Conservation (phyloP, 2,329 filamentous ascomycete genomes). For the Cucurbitaria berberidis region DNA sequence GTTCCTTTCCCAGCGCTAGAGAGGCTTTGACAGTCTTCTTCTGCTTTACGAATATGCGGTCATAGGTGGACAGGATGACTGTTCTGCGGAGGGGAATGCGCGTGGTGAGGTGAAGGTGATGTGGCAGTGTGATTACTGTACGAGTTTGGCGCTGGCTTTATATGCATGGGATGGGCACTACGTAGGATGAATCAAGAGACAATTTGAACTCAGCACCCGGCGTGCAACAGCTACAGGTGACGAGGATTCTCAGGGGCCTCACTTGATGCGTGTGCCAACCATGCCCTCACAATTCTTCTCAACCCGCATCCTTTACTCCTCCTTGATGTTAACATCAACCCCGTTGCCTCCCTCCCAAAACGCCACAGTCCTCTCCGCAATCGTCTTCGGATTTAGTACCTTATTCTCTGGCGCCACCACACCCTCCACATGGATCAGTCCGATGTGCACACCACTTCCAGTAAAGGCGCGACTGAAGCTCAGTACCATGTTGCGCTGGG, state of each 20-base stretch:
- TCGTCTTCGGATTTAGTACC: slow-evolving; percentile 53
- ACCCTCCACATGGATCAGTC: slow-evolving; percentile 56
- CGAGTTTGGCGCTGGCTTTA: slow-evolving; percentile 15
- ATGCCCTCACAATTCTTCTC: too few relatives aligned
- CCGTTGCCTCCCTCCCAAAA: slow-evolving; percentile 52
- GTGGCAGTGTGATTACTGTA: slow-evolving; percentile 12
- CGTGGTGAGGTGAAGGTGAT: slow-evolving; percentile 2
- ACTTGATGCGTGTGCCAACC: background rate
- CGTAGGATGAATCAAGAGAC: slow-evolving; percentile 34
- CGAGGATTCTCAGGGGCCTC: background rate
- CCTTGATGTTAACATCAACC: slow-evolving; percentile 50
- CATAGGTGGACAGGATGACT: slow-evolving; percentile 3
- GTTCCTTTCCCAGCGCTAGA: slow-evolving; percentile 10
- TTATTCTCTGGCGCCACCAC: slow-evolving; percentile 50
- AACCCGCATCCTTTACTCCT: slow-evolving; percentile 1
- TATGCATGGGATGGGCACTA: slow-evolving; percentile 18
- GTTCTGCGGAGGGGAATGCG: background rate
- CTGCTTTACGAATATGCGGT: slow-evolving; percentile 9
- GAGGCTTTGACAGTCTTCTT: slow-evolving; percentile 29
- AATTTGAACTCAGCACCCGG: slow-evolving; percentile 2
- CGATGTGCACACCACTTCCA: slow-evolving; percentile 55
- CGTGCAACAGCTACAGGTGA: background rate
- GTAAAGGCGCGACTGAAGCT: slow-evolving; percentile 52
- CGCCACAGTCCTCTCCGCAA: slow-evolving; percentile 54
- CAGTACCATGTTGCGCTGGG: slow-evolving; percentile 59